Evolutionary conservation across 2,329 filamentous ascomycete species (phyloP), one percentile per base, ranked within the genome.

Genomic region (Rhynchosporium secalis): DNA sequence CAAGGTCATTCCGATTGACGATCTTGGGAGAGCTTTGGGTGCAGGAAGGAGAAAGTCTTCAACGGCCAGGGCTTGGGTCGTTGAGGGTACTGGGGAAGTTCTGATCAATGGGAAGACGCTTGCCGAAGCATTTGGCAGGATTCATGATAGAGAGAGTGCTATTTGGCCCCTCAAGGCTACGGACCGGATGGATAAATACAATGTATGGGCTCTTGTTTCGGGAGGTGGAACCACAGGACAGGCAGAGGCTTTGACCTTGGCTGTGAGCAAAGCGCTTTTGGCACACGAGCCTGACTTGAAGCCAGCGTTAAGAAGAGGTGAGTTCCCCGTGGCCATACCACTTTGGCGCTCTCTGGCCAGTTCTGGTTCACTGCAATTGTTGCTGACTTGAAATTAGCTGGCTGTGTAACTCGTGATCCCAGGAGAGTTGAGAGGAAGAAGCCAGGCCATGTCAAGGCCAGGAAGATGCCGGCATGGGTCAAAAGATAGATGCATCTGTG

Each of bases 401-500:
- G 96, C 66, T 92, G 90, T 76, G 85, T 99, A 67, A 96, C 93
- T 58, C 89, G 94, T 74, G 94, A 99, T 80, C 85, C 88, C 62
- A 92, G 94, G 79, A 87, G 83, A 73, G 96, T 99, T 70, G 95
- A 99, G 80, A 94, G 95, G 76, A 99, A 99, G 88, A 98, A 99
- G 85, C 86, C 92, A 62, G 96, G 95, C 70, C 91, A 92, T 74
- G 78, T 96, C 79, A 99, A 99, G 84, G 94, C 95, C 62, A 90
- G 95, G 79, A 99, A 99, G 87, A 96, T 90, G 86, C 94, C 94
- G 64, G 85, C 95, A 72, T 99, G 96, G 95, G 93, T 98, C 83
- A 98, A 97, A 86, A 73, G 74, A 73, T 75, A 73, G 68, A 65
- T 47, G n/a, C 62, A 46, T 66, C 57, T 68, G 61, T 43, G 26